Percentiles rank a stretch among this genome's conserved stretches.
These are phyloP conservation scores for Mycena chlorophos DNA, from an alignment of 768 basidiomycete genomes.

Conservation along the genomic window DNA sequence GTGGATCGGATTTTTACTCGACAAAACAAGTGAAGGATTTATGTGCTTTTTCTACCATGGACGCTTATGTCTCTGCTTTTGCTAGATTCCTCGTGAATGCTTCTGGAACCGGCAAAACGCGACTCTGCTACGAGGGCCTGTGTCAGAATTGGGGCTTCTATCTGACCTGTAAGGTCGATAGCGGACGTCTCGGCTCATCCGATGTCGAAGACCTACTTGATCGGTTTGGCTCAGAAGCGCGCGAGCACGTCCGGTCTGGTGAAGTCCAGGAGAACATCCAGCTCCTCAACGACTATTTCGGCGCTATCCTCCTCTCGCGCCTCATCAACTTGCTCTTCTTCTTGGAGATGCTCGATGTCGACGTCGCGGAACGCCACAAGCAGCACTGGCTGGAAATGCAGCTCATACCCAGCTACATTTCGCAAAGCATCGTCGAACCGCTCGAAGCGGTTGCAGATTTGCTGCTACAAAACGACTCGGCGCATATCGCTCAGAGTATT, in stretches of 20 bases:
- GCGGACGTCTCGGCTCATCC: constrained; percentile 1
- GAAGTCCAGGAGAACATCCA: neutral
- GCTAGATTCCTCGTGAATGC: constrained; percentile 12
- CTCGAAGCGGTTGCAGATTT: neutral
- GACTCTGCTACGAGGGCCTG: constrained; percentile 8
- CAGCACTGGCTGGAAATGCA: neutral
- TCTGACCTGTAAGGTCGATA: constrained; percentile 4
- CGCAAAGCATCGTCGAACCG: neutral
- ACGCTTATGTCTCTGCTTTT: neutral
- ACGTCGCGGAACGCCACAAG: neutral
- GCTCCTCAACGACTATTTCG: neutral
- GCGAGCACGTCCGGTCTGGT: neutral
- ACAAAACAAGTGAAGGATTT: neutral
- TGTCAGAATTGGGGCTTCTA: constrained; percentile 9
- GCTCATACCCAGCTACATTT: neutral
- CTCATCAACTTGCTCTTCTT: neutral
- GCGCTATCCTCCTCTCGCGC: neutral
- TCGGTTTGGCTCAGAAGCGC: neutral
- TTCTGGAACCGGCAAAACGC: constrained; percentile 15
- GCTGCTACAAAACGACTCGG: neutral
- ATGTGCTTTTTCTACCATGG: neutral
- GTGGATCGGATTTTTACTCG: neutral
- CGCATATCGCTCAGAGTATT: neutral
- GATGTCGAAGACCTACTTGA: constrained; percentile 1
- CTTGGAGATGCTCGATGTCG: neutral